Conservation (phyloP, 2,329 filamentous ascomycete genomes). For the Ophiobolus disseminans region DNA sequence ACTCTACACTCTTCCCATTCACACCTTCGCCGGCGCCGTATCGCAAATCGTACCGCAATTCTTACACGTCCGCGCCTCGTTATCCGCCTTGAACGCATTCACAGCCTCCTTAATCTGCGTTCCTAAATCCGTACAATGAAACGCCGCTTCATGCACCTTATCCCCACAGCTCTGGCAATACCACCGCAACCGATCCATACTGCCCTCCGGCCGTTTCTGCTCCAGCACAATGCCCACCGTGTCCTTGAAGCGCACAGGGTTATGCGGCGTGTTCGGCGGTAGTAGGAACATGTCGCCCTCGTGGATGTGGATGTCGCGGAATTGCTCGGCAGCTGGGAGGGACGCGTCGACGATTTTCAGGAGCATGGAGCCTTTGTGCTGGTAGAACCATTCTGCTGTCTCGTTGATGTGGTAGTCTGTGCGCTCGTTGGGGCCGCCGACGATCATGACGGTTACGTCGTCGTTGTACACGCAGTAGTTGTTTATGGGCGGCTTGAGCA, state of each 20-base stretch:
- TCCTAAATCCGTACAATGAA: conserved; percentile 88
- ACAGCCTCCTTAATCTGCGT: conserved; percentile 95
- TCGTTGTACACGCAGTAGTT: conserved; percentile 97
- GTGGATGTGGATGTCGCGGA: conserved; percentile 85
- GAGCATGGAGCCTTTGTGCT: conserved; percentile 90
- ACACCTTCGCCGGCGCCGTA: conserved; percentile 61
- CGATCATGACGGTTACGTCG: conserved; percentile 86
- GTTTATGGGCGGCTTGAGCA: conserved; percentile 92
- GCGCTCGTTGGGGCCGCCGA: conserved; percentile 92
- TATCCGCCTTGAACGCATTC: conserved; percentile 75
- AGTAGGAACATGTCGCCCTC: conserved; percentile 95
- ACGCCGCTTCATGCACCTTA: conserved; percentile 83
- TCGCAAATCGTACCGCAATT: conserved; percentile 79
- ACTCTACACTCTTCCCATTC: conserved; percentile 13
- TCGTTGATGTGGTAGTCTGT: conserved; percentile 99
- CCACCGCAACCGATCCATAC: conserved; percentile 84
- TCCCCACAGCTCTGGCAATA: conserved; percentile 78
- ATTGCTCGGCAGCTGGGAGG: conserved; percentile 54
- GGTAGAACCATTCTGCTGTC: conserved; percentile 98
- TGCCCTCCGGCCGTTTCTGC: conserved; percentile 74
- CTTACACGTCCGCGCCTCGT: conserved; percentile 74
- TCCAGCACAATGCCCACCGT: conserved; percentile 95
- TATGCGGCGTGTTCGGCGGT: conserved; percentile 93
- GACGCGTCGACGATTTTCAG: conserved; percentile 81
- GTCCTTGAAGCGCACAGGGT: conserved; percentile 89